Evolutionary conservation across 345 rosid genomes (phyloP), one percentile per base, ranked within the genome.

Genomic region (Rhizophora apiculata): DNA sequence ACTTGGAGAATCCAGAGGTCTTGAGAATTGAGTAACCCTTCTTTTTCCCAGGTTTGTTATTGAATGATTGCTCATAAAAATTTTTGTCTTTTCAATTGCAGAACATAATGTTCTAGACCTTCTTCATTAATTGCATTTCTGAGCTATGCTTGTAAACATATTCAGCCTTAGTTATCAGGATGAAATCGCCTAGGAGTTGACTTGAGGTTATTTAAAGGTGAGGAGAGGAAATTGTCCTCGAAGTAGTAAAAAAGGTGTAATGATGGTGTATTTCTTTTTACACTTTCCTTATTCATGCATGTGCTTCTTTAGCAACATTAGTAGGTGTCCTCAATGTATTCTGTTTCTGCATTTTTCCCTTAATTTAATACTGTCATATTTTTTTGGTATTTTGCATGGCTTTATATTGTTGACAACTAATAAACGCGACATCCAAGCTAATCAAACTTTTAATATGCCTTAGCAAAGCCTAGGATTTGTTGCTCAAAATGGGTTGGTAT

Each of bases 341-440:
- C 37, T 34, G 37, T 34, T 34, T 34, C 37, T 34, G 37, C 37
- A 34, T 34, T 34, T 34, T 34, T 0, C 24, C 24, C 24, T 24
- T 24, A 24, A 24, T 24, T 24, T 24, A 24, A 24, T 24, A 24
- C 24, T 37, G 13, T 46, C 65, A 32, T 58, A 68, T 34, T 8
- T 19, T 54, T 67, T 22, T 5, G 10, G 31, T 37, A 18, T 29
- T 19, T 21, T 59, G 21, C 43, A 34, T 11, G 55, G 21, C 48
- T 69, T 68, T 1, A 31, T 60, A 15, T 54, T 68, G 51, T 78
- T 60, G 67, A 81, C 86, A 95, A 96, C 97, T 95, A 43, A 92
- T 92, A 76, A 89, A 97, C 59, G 96, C 97, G 16, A 95, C 97
- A 63, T 97, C 99, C 58, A 88, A 97, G 77, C 97, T 92, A 77